Conservation (phyloP, 2,329 filamentous ascomycete genomes). For the Furcasterigmium furcatum region DNA sequence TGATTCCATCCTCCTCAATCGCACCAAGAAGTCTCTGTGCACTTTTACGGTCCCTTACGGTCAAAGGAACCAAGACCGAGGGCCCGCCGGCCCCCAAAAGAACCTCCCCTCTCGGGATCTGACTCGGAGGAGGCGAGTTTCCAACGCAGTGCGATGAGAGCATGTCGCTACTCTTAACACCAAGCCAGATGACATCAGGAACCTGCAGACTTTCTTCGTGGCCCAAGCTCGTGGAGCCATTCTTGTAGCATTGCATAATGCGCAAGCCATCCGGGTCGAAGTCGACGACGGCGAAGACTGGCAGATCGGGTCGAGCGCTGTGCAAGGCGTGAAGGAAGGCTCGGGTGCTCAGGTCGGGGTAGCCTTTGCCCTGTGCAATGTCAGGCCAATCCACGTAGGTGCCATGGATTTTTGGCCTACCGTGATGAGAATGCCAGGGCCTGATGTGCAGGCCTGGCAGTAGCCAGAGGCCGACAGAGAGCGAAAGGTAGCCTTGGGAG, state of each 20-base stretch:
- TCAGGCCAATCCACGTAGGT: not conserved
- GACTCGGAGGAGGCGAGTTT: too few relatives aligned
- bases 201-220: slow-evolving; percentile 55
- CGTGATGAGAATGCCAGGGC: slow-evolving; percentile 65
- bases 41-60: slow-evolving; percentile 52
- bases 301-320: slow-evolving; percentile 40
- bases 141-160: not conserved
- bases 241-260: slow-evolving; percentile 71
- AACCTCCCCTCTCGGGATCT: too few relatives aligned
- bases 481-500: slow-evolving; percentile 66
- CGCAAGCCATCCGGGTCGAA: slow-evolving; percentile 74
- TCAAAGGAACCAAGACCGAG: slow-evolving; percentile 36
- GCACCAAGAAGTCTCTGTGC: slow-evolving; percentile 51
- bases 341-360: slow-evolving; percentile 71
- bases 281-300: slow-evolving; percentile 65
- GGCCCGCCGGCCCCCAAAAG: too few relatives aligned
- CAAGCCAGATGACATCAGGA: slow-evolving; percentile 60
- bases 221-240: slow-evolving; percentile 59
- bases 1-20: slow-evolving; percentile 16
- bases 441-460: slow-evolving; percentile 44
- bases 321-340: slow-evolving; percentile 58
- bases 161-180: slow-evolving; percentile 43
- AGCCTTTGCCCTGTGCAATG: slow-evolving; percentile 67
- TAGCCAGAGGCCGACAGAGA: slow-evolving; percentile 57
- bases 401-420: slow-evolving; percentile 32